These are phyloP conservation scores for Globisporangium recalcitrans DNA, from an alignment of 352 stramenopile species.

Conservation along the genomic window DNA sequence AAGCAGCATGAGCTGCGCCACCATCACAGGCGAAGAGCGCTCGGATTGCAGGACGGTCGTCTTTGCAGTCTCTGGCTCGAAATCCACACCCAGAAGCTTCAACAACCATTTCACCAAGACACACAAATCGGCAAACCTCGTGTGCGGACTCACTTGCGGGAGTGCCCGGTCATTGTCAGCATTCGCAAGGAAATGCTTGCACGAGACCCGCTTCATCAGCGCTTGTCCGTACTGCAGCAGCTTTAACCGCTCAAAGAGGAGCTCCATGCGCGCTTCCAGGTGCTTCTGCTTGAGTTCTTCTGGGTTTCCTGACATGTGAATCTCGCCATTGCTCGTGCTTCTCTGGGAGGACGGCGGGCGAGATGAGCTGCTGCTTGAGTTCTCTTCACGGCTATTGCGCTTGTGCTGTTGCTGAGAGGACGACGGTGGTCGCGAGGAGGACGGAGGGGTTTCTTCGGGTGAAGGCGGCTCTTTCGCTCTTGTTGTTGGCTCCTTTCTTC, in stretches of 20 bases:
- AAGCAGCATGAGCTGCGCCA: slow-evolving; percentile 48
- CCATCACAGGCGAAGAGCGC: slow-evolving; percentile 22
- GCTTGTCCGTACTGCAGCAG: slow-evolving; percentile 41
- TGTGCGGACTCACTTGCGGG: slow-evolving; percentile 19
- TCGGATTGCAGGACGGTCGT: neutral
- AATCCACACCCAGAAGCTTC: slow-evolving; percentile 21
- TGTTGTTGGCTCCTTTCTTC: slow-evolving; percentile 1
- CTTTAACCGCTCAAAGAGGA: slow-evolving; percentile 63
- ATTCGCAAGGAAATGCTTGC: slow-evolving; percentile 38
- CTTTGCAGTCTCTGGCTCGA: slow-evolving; percentile 12
- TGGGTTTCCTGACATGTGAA: slow-evolving; percentile 13
- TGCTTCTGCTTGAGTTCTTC: slow-evolving; percentile 29
- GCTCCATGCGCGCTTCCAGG: slow-evolving; percentile 47
- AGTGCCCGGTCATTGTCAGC: neutral
- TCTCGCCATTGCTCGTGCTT: slow-evolving; percentile 7
- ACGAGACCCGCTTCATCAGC: slow-evolving; percentile 36
- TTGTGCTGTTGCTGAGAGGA: slow-evolving; percentile 10
- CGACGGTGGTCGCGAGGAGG: neutral
- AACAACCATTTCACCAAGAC: slow-evolving; percentile 43
- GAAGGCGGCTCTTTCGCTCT: slow-evolving; percentile 1
- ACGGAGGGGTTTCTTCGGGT: slow-evolving; percentile 1
- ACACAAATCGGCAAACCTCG: slow-evolving; percentile 47
- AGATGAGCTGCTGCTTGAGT: slow-evolving; percentile 7
- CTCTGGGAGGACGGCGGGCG: slow-evolving; percentile 33
- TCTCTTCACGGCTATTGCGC: slow-evolving; percentile 13